A percentile compares a stretch with the other conserved stretches of the same genome.
phyloP scores from a whole-genome alignment of 2,329 filamentous ascomycete species.

The Bipolaris gigantea region DNA sequence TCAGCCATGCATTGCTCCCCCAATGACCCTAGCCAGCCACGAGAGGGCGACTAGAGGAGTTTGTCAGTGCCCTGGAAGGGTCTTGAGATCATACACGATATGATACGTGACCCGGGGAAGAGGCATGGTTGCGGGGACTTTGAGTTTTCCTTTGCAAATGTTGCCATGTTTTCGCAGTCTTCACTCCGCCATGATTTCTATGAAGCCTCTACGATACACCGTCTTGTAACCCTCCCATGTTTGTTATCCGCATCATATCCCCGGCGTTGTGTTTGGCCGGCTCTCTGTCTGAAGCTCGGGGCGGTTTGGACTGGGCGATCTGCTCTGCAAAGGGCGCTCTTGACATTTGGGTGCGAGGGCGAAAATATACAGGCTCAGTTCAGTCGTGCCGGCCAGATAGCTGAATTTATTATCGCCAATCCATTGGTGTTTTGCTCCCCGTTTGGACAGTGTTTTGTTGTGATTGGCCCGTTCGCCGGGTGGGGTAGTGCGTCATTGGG shows the following conservation, averaged over 20 bases:
- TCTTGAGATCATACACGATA: slow-evolving; percentile 26
- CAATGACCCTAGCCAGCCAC: slow-evolving; percentile 10
- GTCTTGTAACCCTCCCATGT: slow-evolving; percentile 45
- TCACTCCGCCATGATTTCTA: slow-evolving; percentile 40
- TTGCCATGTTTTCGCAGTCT: slow-evolving; percentile 24
- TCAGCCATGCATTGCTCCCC: slow-evolving; percentile 5
- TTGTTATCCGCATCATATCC: slow-evolving; percentile 47
- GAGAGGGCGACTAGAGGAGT: slow-evolving; percentile 12
- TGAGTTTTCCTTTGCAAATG: slow-evolving; percentile 29
- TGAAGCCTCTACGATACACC: slow-evolving; percentile 48
- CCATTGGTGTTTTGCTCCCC: slow-evolving; percentile 20
- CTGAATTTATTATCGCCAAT: slow-evolving; percentile 29
- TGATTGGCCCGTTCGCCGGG: slow-evolving; percentile 2
- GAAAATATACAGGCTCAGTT: slow-evolving; percentile 14
- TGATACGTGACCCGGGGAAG: slow-evolving; percentile 32
- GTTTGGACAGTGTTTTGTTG: neutral
- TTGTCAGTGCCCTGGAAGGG: slow-evolving; percentile 15
- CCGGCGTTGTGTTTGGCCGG: slow-evolving; percentile 42
- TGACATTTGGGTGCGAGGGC: slow-evolving; percentile 18
- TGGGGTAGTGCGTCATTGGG: slow-evolving; percentile 19
- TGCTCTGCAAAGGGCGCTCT: slow-evolving; percentile 18
- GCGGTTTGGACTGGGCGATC: slow-evolving; percentile 27
- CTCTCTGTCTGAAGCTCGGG: slow-evolving; percentile 26
- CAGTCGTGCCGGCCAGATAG: slow-evolving; percentile 28
- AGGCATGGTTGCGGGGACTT: slow-evolving; percentile 18